Evolutionary conservation across 2,329 filamentous ascomycete genomes (phyloP), one percentile per base, ranked within the genome.

Genomic region (Leptographium procerum): DNA sequence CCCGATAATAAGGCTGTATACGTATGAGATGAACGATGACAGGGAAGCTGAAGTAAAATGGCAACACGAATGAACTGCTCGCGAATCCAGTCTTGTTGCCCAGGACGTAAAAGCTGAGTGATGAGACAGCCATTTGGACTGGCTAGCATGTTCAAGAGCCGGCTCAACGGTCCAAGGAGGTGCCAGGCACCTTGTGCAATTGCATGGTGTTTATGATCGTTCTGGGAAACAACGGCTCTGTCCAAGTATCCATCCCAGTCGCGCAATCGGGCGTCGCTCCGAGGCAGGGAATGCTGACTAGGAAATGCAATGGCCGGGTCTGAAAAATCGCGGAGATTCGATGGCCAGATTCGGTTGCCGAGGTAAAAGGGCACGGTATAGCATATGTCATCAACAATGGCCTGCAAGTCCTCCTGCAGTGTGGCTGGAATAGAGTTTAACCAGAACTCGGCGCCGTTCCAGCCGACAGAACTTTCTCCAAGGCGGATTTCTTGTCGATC

Each of bases 151-250:
- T 55, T 29, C 40, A 55, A 28, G 7, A 55, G 53, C 10, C 53
- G 53, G 10, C 40, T 55, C 24, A 55, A 11, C 6, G 26, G 28
- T 22, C 53, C 53, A 14, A 55, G 40, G 14, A 55, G 26, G 28
- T 55, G 53, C 53, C 53, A 55, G 14, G 53, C 53, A 16, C 53
- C 53, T 11, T 55, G 53, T n/a, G 53, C 26, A 24, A 55, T 47
- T 26, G 40, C 53, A 33, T 55, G 53, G 24, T 26, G 40, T 40
- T 47, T 55, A 40, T 55, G 53, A 26, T 55, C 40, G 11, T 45
- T 14, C 14, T 24, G 36, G 26, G 36, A 55, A 14, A 24, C 24
- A 8, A 55, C 16, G 22, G 13, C 34, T 26, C 26, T 34, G n/a
- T 43, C 33, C 19, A 47, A 3, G 19, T 47, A 34, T n/a, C 28